These are phyloP conservation scores for Tylopilus intermedius DNA, from an alignment of 768 basidiomycete genomes.

Conservation along the genomic window DNA sequence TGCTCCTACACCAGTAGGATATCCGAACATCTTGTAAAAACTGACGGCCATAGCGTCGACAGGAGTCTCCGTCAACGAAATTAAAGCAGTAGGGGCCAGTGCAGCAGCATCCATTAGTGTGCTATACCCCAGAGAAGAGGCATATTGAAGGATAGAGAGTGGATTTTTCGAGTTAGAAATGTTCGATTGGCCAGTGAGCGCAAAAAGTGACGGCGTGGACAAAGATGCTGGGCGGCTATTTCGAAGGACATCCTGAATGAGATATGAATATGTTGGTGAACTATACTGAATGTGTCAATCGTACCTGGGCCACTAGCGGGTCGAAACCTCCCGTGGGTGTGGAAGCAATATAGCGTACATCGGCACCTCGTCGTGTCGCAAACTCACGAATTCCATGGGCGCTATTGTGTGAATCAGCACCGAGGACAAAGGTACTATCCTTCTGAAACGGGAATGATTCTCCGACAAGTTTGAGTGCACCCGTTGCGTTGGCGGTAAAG, in stretches of 20 bases:
- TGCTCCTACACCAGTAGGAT: constrained; percentile 80
- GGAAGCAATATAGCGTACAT: constrained; percentile 46
- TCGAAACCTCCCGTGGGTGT: constrained; percentile 64
- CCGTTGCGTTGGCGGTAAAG: constrained; percentile 77
- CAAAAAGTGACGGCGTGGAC: constrained; percentile 54
- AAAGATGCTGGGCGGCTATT: constrained; percentile 40
- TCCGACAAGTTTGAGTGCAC: constrained; percentile 75
- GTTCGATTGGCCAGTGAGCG: constrained; percentile 77
- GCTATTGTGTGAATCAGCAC: constrained; percentile 81
- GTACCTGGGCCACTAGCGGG: constrained; percentile 53
- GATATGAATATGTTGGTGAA: not conserved
- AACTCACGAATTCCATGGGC: constrained; percentile 78
- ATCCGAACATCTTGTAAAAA: constrained; percentile 91
- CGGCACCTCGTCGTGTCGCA: constrained; percentile 50
- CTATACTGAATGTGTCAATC: not conserved
- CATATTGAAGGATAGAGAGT: constrained; percentile 59
- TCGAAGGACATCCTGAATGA: constrained; percentile 46
- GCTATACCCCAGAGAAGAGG: constrained; percentile 63
- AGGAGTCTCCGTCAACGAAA: constrained; percentile 60
- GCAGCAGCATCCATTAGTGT: constrained; percentile 80
- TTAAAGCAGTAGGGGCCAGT: constrained; percentile 65
- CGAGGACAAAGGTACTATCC: constrained; percentile 58
- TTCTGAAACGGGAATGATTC: constrained; percentile 69
- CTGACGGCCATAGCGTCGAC: constrained; percentile 81
- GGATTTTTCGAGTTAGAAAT: constrained; percentile 72